Conservation (phyloP, 106 monocot species). For the Alisma plantagoaquatica region DNA sequence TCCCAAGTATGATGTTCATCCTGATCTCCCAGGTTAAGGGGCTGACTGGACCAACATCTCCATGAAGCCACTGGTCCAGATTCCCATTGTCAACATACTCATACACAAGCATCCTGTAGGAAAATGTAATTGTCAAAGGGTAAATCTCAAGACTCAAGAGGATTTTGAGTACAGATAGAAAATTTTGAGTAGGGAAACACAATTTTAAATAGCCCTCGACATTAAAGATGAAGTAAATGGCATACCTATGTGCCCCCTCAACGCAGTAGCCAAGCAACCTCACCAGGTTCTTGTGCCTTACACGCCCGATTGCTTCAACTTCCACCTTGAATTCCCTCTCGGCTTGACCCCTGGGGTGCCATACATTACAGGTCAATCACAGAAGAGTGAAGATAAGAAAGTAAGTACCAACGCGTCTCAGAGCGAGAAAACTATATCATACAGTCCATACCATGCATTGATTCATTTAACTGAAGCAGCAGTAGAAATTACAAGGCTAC, state of each 20-base stretch:
- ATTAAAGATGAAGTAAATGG: background rate
- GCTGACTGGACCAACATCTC: no score
- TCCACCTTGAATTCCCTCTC: constrained; percentile 69
- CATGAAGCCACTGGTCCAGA: no score
- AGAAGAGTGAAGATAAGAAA: no score
- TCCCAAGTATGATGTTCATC: constrained; percentile 60
- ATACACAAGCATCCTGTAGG: no score
- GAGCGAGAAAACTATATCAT: no score
- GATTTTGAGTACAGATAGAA: no score
- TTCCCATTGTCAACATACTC: no score
- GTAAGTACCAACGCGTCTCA: background rate
- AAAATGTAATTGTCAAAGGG: no score
- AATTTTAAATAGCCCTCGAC: background rate
- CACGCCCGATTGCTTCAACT: constrained; percentile 61
- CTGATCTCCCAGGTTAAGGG: no score
- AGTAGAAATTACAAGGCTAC: no score
- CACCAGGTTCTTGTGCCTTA: no score
- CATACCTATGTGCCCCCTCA: constrained; percentile 58
- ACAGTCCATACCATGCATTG: background rate
- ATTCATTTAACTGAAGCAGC: background rate
- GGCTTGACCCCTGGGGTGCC: constrained; percentile 49
- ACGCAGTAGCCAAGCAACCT: no score
- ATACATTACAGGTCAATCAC: background rate
- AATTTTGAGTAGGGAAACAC: background rate
- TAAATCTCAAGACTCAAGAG: constrained; percentile 65